These are phyloP conservation scores for Kodamaea plutei DNA, from an alignment of 1,139 yeast genomes.

Conservation along the genomic window DNA sequence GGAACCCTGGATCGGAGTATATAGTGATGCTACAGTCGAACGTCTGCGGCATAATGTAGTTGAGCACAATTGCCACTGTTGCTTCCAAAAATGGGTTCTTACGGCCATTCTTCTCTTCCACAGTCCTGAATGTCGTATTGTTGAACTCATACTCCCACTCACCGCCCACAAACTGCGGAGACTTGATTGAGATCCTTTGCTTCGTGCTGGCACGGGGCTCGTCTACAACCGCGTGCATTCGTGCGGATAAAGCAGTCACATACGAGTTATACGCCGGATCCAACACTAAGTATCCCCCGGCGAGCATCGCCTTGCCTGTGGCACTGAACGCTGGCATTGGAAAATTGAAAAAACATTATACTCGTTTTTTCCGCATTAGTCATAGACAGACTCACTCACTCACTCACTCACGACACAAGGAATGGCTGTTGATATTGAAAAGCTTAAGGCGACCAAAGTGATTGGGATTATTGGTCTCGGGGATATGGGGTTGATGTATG, in stretches of 20 bases:
- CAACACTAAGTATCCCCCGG: constrained; percentile 90
- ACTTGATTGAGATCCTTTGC: constrained; percentile 41
- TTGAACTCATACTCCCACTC: constrained; percentile 56
- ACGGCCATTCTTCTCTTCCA: constrained; percentile 23
- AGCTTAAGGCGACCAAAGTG: constrained; percentile 31
- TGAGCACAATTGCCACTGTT: constrained; percentile 51
- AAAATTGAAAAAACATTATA: not conserved
- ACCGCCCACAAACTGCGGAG: constrained; percentile 78
- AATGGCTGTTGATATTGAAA: too few relatives aligned
- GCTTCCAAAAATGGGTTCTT: constrained; percentile 76
- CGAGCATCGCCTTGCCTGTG: constrained; percentile 91
- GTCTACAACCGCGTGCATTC: constrained; percentile 75
- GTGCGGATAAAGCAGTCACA: constrained; percentile 82
- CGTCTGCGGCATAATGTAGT: constrained; percentile 40
- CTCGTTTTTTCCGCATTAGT: not conserved
- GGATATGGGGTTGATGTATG: constrained; percentile 92
- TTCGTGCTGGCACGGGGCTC: constrained; percentile 3
- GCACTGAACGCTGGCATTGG: constrained; percentile 58
- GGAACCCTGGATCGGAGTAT: constrained; percentile 86
- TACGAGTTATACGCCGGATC: constrained; percentile 73
- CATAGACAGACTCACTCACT: too few relatives aligned
- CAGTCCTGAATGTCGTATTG: constrained; percentile 1
- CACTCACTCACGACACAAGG: not conserved
- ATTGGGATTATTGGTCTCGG: constrained; percentile 95
- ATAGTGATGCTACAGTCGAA: constrained; percentile 51